These are phyloP conservation scores for Chaetomium tenue DNA, from an alignment of 495 filamentous ascomycete species.

Conservation along the genomic window DNA sequence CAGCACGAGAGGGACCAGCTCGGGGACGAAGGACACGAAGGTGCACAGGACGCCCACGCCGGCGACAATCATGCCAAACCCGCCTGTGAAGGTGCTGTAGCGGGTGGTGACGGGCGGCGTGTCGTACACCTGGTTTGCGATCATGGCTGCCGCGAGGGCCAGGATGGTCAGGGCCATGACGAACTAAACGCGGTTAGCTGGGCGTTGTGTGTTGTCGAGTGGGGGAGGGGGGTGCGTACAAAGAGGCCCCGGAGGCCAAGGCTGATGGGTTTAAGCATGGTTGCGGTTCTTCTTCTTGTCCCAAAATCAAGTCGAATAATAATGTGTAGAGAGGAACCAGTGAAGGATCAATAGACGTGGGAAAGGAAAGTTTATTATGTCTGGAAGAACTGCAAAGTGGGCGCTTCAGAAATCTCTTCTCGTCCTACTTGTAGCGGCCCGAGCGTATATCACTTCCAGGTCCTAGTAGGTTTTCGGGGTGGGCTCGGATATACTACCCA, in stretches of 20 bases:
- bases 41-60: slow-evolving; percentile 40
- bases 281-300: not conserved
- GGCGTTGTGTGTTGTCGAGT: not conserved
- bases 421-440: too few species aligned
- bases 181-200: slow-evolving; percentile 32
- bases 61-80: slow-evolving; percentile 47
- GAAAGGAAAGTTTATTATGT: too few species aligned
- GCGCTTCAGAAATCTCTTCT: too few species aligned
- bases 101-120: slow-evolving; percentile 42
- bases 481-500: not conserved
- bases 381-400: too few species aligned
- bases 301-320: not conserved
- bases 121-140: slow-evolving; percentile 43
- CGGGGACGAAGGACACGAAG: slow-evolving; percentile 43
- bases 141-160: slow-evolving; percentile 47
- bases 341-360: too few species aligned
- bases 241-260: slow-evolving; percentile 25
- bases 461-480: not conserved
- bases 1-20: slow-evolving; percentile 39
- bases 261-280: slow-evolving; percentile 16
- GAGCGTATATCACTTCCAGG: too few species aligned
- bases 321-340: not conserved
- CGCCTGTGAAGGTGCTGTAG: slow-evolving; percentile 51
- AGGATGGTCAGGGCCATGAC: slow-evolving; percentile 49
- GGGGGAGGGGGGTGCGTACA: not conserved